phyloP scores from a whole-genome alignment of 2,329 filamentous ascomycete species.

The Pseudocercospora fuligena region DNA sequence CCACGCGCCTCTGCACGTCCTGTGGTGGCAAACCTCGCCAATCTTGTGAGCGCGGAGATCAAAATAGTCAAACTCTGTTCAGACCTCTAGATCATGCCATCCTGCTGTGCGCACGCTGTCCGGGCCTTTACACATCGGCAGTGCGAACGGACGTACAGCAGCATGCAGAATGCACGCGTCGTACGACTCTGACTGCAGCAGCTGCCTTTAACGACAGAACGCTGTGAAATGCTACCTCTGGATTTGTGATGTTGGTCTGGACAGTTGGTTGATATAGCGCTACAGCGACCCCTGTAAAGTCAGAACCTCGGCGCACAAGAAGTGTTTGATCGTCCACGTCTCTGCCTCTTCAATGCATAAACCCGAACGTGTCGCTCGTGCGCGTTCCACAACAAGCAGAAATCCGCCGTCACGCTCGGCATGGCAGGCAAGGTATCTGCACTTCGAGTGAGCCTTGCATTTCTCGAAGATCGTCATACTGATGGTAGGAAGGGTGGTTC shows the following conservation, averaged over 20 bases:
- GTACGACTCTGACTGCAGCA: not conserved
- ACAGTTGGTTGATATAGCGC: not conserved
- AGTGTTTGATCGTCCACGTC: not conserved
- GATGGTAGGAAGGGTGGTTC: not conserved
- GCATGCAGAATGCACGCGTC: slow-evolving; percentile 2
- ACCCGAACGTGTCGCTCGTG: not conserved
- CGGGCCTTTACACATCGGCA: not conserved
- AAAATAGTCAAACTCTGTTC: not conserved
- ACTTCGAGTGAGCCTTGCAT: not conserved
- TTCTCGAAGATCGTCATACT: not conserved
- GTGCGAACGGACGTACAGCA: not conserved
- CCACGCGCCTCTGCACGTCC: not conserved
- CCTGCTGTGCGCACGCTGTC: not conserved
- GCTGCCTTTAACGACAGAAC: not conserved
- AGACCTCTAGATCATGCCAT: slow-evolving; percentile 8
- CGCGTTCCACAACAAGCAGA: not conserved
- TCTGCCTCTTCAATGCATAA: not conserved
- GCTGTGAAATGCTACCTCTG: not conserved
- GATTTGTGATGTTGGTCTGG: not conserved
- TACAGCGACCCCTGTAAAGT: not conserved
- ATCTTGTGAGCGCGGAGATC: slow-evolving; percentile 5
- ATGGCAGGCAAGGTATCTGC: not conserved
- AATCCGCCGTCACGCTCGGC: not conserved
- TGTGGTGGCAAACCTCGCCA: slow-evolving; percentile 6
- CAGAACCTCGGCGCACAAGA: not conserved